Evolutionary conservation across 2,329 filamentous ascomycete species (phyloP), one percentile per base, ranked within the genome.

Genomic region (Cladobotryum protrusum): DNA sequence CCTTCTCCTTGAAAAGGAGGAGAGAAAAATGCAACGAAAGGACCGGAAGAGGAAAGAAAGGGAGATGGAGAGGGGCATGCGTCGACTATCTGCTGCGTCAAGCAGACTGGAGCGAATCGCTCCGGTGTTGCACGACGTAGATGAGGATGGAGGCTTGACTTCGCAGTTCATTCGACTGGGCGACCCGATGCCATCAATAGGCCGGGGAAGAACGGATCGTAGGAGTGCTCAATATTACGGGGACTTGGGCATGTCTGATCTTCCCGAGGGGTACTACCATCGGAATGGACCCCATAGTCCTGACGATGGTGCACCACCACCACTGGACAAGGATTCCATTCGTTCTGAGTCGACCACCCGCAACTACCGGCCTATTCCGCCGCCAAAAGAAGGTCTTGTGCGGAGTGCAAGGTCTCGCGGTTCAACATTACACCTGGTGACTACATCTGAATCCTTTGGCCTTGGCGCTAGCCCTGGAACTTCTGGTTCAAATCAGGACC

Each of bases 1-100:
- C 3, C 70, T 99, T 24, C 72, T 99, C 36, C 82, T 97, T 9
- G 93, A 97, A 63, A 99, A 97, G 66, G 93, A 99, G 63, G 82
- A 90, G 64, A 82, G 90, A 8, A 99, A 99, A 67, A 85, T 91
- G 56, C 78, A 73, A 54, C 78, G 90, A 53, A 77, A 85, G 54
- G 90, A 96, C 60, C 81, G 83, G 47, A 96, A 92, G 63, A 81
- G 92, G 8, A 89, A 80, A 62, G 91, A 97, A 64, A 84, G 82
- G 59, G 91, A 99, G 60, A 77, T 79, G 1, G 89, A 97, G 61
- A 83, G 89, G 64, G 88, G 83, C 54, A 75, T 93, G 29, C 79
- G 90, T 47, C 82, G 92, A 37, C 74, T 97, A 42, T 97, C 93
- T 54, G 89, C 88, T 50, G 90, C 92, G 5, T 96, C 91, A 51